Conservation (phyloP, 2,329 filamentous ascomycete genomes). For the Paecilomyces formosus region DNA sequence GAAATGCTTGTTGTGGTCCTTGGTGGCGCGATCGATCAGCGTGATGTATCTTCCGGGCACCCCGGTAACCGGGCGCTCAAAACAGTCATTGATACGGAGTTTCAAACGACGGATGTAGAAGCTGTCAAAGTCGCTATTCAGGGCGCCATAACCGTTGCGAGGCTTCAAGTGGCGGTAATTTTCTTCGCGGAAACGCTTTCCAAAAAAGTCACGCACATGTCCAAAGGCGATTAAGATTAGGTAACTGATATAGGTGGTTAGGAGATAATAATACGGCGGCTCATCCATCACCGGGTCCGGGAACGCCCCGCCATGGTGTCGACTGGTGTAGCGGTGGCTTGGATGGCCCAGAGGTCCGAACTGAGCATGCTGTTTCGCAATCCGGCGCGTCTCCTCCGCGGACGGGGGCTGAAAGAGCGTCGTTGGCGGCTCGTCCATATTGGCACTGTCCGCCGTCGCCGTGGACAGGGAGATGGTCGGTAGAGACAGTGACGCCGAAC, state of each 20-base stretch:
- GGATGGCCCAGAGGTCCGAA: conserved; percentile 79
- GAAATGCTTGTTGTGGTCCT: conserved; percentile 89
- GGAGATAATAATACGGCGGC: conserved; percentile 90
- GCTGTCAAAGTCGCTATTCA: conserved; percentile 98
- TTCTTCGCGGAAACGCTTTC: conserved; percentile 83
- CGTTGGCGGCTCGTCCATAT: conserved; percentile 64
- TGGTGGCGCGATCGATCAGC: conserved; percentile 79
- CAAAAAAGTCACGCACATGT: conserved; percentile 94
- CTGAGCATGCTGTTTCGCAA: conserved; percentile 75
- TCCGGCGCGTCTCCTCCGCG: conserved; percentile 68
- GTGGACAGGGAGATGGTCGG: conserved; percentile 90
- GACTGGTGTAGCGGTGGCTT: conserved; percentile 81
- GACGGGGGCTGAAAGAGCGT: conserved; percentile 85
- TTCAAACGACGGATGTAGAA: conserved; percentile 94
- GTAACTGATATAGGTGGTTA: conserved; percentile 98
- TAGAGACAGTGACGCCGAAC: conserved; percentile 65
- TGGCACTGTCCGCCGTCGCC: conserved; percentile 67
- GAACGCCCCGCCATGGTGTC: conserved; percentile 73
- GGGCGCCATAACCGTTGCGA: conserved; percentile 81
- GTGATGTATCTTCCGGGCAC: conserved; percentile 93
- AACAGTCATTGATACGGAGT: conserved; percentile 93
- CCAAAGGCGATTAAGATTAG: conserved; percentile 91
- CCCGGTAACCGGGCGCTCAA: conserved; percentile 83
- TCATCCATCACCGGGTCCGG: conserved; percentile 85
- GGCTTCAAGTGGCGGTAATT: conserved; percentile 79